Evolutionary conservation across 2,329 filamentous ascomycete species (phyloP).

Genomic region (Lasiodiplodia gonubiensis): DNA sequence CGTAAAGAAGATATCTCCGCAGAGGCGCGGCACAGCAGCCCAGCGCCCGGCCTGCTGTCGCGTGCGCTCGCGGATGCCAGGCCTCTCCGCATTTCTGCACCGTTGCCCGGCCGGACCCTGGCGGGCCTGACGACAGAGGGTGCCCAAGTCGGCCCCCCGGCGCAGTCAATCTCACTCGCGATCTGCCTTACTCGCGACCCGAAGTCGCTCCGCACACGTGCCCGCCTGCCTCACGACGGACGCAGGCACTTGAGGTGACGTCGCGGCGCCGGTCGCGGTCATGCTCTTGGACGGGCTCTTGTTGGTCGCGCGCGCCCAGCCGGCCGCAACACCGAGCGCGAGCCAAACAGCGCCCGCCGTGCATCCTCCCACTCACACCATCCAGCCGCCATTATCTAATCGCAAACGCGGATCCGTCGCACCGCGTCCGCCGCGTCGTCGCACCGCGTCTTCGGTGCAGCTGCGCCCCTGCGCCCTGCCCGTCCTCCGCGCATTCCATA

Average conservation of each 20-base stretch:
- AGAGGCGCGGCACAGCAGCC: neutral
- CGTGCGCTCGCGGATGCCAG: neutral
- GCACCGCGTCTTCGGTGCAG: slow-evolving; percentile 23
- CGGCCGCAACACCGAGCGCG: neutral
- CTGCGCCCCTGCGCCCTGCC: slow-evolving; percentile 25
- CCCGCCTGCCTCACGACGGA: neutral
- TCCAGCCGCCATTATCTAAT: slow-evolving; percentile 28
- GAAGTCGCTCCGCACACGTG: slow-evolving; percentile 20
- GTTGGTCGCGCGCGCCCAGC: neutral
- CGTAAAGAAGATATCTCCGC: slow-evolving; percentile 21
- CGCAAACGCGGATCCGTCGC: slow-evolving; percentile 21
- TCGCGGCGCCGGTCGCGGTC: neutral
- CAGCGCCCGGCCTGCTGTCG: neutral
- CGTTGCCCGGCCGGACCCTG: slow-evolving; percentile 13
- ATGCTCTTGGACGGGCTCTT: neutral
- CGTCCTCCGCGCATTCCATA: slow-evolving; percentile 1
- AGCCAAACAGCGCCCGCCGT: slow-evolving; percentile 1
- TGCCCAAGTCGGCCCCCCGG: slow-evolving; percentile 4
- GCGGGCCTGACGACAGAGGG: slow-evolving; percentile 6
- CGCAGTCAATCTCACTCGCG: slow-evolving; percentile 19
- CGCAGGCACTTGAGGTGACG: neutral
- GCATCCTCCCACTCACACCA: slow-evolving; percentile 20
- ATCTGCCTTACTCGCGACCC: slow-evolving; percentile 24
- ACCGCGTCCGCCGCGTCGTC: slow-evolving; percentile 14
- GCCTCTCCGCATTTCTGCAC: slow-evolving; percentile 8